Percentiles rank a stretch among this genome's conserved stretches.
phyloP scores from a whole-genome alignment of 1,284 basidiomycete genomes.

The Puccinia brachypodii region DNA sequence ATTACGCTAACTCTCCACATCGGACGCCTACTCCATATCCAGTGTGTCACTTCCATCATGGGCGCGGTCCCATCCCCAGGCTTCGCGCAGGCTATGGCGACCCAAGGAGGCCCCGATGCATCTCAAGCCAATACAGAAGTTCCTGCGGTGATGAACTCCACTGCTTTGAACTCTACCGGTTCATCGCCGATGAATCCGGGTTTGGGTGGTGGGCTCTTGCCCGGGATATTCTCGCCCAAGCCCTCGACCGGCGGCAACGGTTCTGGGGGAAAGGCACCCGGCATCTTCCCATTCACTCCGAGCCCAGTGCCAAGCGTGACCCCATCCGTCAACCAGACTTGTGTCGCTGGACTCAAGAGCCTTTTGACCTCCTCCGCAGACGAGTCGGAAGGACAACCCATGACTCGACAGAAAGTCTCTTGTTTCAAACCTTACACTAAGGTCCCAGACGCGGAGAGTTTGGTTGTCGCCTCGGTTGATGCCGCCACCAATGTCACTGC shows the following conservation, averaged over 20 bases:
- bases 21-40: background rate
- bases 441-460: conserved; percentile 13
- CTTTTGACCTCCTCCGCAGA: background rate
- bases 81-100: conserved; percentile 2
- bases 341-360: conserved; percentile 1
- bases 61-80: conserved; percentile 12
- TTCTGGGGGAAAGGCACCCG: too few relatives aligned
- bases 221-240: conserved; percentile 2
- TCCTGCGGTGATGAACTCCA: conserved; percentile 14
- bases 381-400: conserved; percentile 14
- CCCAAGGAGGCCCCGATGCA: background rate
- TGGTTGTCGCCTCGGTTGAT: conserved; percentile 27
- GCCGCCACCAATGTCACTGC: conserved; percentile 23
- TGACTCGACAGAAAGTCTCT: background rate
- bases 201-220: background rate
- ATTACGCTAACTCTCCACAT: background rate
- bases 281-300: background rate
- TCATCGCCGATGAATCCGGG: background rate
- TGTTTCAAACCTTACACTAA: conserved; percentile 28
- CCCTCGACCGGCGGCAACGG: background rate
- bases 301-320: background rate
- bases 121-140: background rate
- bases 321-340: conserved; percentile 19
- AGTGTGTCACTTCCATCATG: background rate
- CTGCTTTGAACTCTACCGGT: conserved; percentile 5